A percentile compares a stretch with the other conserved stretches of the same genome.
These are phyloP conservation scores for Sporisorium sorghi DNA, from an alignment of 1,284 basidiomycete genomes.

Conservation along the genomic window DNA sequence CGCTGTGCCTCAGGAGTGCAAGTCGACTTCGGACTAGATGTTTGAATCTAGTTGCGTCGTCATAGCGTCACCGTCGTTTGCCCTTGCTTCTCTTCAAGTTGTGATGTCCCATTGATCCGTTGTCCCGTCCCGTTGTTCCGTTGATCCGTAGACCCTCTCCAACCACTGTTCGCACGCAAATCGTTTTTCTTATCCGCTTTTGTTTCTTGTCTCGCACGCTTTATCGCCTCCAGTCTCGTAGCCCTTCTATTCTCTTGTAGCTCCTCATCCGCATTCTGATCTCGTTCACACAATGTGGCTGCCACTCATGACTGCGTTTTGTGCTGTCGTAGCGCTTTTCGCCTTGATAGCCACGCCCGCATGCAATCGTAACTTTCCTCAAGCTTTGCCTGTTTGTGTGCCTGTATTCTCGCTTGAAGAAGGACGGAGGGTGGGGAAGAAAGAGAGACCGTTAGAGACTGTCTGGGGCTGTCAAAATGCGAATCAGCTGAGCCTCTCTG, in stretches of 20 bases:
- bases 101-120: background rate
- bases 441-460: no score
- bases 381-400: no score
- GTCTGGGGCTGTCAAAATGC: background rate
- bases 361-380: slow-evolving; percentile 3
- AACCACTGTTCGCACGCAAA: background rate
- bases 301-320: background rate
- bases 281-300: background rate
- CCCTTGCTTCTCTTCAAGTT: background rate
- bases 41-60: background rate
- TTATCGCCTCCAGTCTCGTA: background rate
- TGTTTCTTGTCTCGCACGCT: slow-evolving; percentile 2
- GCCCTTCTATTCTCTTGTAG: no score
- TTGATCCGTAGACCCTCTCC: slow-evolving; percentile 2
- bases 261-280: slow-evolving; percentile 4
- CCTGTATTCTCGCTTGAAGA: background rate
- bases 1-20: slow-evolving; percentile 70
- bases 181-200: background rate
- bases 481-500: background rate
- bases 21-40: slow-evolving; percentile 19
- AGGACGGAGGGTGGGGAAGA: no score
- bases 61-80: background rate
- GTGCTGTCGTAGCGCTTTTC: background rate
- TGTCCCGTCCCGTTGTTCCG: background rate
- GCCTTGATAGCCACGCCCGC: background rate